Conservation (phyloP, 1,284 basidiomycete genomes). For the Psilocybe mexicana region DNA sequence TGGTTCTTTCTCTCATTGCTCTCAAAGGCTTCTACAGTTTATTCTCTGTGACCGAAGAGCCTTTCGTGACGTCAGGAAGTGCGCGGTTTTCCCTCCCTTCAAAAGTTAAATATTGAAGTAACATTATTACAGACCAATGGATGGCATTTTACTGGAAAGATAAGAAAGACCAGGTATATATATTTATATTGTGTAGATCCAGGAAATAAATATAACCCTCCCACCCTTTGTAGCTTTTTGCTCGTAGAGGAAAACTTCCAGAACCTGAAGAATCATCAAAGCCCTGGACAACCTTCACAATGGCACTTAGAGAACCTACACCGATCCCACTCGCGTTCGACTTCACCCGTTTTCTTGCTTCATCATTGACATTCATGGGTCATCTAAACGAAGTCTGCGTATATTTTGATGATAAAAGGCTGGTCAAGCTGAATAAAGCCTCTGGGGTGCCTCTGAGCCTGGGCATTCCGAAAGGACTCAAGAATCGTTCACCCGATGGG, state of each 20-base stretch:
- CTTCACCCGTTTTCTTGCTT: conserved; percentile 87
- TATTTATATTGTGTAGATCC: background rate
- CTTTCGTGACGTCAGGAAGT: conserved; percentile 90
- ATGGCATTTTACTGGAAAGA: conserved; percentile 99
- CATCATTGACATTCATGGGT: conserved; percentile 94
- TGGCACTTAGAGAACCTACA: conserved; percentile 83
- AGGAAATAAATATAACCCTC: background rate
- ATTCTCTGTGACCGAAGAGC: conserved; percentile 89
- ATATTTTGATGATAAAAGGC: conserved; percentile 76
- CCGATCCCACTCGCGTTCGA: conserved; percentile 86
- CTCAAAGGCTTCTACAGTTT: conserved; percentile 75
- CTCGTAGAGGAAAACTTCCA: conserved; percentile 72
- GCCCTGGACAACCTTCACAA: conserved; percentile 88
- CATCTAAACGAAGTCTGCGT: conserved; percentile 78
- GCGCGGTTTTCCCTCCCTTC: conserved; percentile 12
- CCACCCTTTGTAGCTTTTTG: conserved; percentile 57
- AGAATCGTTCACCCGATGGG: conserved; percentile 43
- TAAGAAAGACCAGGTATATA: conserved; percentile 74
- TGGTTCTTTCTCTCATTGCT: background rate
- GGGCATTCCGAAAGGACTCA: conserved; percentile 56
- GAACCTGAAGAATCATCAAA: conserved; percentile 33
- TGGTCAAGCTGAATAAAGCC: conserved; percentile 76
- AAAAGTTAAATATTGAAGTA: conserved; percentile 2
- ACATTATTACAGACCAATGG: conserved; percentile 61
- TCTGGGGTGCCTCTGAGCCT: conserved; percentile 59